Conservation (phyloP, 768 basidiomycete genomes). For the Lentinula boryana region DNA sequence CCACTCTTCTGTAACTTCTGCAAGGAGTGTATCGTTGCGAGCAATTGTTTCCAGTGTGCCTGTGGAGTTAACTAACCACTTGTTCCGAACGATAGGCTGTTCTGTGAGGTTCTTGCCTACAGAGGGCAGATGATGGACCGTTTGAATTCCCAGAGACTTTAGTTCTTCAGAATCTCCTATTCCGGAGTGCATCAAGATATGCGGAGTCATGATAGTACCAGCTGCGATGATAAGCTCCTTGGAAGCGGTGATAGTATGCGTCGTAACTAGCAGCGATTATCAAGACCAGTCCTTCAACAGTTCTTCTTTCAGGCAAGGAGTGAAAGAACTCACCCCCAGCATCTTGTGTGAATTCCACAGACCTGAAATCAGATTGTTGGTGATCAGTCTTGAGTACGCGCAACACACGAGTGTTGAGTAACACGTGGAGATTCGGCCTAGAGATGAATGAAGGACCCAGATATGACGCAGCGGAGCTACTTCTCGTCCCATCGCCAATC, state of each 20-base stretch:
- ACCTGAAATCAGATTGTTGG: neutral
- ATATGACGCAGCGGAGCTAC: constrained; percentile 22
- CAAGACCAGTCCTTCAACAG: neutral
- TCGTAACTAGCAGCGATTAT: neutral
- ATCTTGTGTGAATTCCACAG: constrained; percentile 5
- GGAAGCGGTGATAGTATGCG: constrained; percentile 8
- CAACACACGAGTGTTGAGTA: constrained; percentile 8
- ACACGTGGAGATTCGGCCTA: constrained; percentile 15
- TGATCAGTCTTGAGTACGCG: neutral
- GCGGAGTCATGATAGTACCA: constrained; percentile 21
- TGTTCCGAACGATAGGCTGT: constrained; percentile 18
- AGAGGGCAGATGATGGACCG: constrained; percentile 24
- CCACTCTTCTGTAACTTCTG: constrained; percentile 23
- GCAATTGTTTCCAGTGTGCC: constrained; percentile 21
- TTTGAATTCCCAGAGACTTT: constrained; percentile 14
- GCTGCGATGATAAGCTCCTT: constrained; percentile 21
- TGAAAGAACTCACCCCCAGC: neutral
- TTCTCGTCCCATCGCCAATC: constrained; percentile 15
- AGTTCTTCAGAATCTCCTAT: constrained; percentile 18
- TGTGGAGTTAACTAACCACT: constrained; percentile 19
- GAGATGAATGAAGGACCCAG: constrained; percentile 14
- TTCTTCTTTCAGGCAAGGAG: too few relatives aligned
- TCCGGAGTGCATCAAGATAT: constrained; percentile 17
- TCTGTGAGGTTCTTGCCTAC: constrained; percentile 31
- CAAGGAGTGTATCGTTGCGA: constrained; percentile 16